Evolutionary conservation across 495 filamentous ascomycete genomes (phyloP).

Genomic region (Cetradonia linearis): DNA sequence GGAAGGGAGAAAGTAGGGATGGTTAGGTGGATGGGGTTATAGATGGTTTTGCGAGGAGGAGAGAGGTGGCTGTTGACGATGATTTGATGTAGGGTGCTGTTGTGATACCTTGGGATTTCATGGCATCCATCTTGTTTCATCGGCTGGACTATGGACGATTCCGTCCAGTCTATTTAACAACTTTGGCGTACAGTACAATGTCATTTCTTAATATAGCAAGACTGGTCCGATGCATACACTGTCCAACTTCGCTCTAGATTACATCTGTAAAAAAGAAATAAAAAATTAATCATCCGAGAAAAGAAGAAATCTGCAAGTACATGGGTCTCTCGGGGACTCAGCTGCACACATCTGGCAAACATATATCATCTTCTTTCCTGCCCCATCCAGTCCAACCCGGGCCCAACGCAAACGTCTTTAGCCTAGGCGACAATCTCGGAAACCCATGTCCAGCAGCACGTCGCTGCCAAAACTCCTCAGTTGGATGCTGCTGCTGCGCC

Average conservation of each 20-base stretch:
- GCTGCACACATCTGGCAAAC: not conserved
- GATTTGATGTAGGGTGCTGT: not conserved
- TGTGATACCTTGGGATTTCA: not conserved
- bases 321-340: not conserved
- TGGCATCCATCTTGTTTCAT: not conserved
- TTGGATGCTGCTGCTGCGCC: constrained; percentile 33
- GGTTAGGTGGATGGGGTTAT: constrained; percentile 30
- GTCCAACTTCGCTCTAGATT: not conserved
- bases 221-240: not conserved
- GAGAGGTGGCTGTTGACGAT: not conserved
- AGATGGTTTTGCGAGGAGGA: fast-evolving
- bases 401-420: constrained; percentile 27
- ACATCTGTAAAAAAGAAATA: too few relatives aligned
- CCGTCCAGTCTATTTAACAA: not conserved
- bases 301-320: not conserved
- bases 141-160: not conserved
- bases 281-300: not conserved
- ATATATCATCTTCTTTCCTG: constrained; percentile 14
- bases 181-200: not conserved
- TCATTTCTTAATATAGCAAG: not conserved
- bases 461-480: constrained; percentile 20
- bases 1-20: constrained; percentile 36
- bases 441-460: constrained; percentile 34
- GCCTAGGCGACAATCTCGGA: constrained; percentile 17
- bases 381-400: constrained; percentile 26